Evolutionary conservation across 495 filamentous ascomycete genomes (phyloP).

Genomic region (Tuber microsphaerosporum): DNA sequence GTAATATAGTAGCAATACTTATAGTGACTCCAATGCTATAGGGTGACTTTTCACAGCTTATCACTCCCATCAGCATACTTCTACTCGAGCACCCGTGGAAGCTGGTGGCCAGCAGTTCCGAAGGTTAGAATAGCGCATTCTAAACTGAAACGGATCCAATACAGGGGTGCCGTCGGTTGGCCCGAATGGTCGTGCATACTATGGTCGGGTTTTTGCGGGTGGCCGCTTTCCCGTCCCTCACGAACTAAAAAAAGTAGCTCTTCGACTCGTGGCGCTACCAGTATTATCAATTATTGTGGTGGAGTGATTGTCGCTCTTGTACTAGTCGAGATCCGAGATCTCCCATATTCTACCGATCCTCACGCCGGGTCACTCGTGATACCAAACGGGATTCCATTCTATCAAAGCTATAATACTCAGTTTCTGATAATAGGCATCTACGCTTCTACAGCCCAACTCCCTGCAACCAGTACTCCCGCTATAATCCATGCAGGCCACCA

Average conservation of each 20-base stretch:
- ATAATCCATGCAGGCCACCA: conserved; percentile 97
- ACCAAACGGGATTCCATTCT: not conserved
- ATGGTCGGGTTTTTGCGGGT: not conserved
- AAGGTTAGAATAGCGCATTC: too few relatives aligned
- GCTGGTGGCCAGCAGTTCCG: too few relatives aligned
- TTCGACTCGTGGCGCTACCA: not conserved
- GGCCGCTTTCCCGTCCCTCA: not conserved
- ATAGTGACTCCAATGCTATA: too few relatives aligned
- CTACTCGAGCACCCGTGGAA: too few relatives aligned
- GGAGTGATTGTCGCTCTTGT: not conserved
- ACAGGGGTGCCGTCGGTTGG: too few relatives aligned
- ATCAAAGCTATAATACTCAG: not conserved
- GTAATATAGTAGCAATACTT: not conserved
- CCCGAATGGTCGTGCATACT: not conserved
- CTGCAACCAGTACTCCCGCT: conserved; percentile 51
- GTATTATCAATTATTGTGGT: not conserved
- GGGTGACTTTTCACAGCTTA: too few relatives aligned
- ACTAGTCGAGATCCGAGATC: not conserved
- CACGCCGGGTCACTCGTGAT: not conserved
- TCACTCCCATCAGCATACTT: too few relatives aligned
- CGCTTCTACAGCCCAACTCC: conserved; percentile 29
- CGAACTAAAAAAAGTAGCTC: not conserved
- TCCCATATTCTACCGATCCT: not conserved
- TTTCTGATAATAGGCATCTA: not conserved
- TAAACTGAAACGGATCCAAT: too few relatives aligned